Percentiles rank a stretch among this genome's conserved stretches.
These are phyloP conservation scores for Brassica balearica DNA, from an alignment of 441 rosid species.

Conservation along the genomic window DNA sequence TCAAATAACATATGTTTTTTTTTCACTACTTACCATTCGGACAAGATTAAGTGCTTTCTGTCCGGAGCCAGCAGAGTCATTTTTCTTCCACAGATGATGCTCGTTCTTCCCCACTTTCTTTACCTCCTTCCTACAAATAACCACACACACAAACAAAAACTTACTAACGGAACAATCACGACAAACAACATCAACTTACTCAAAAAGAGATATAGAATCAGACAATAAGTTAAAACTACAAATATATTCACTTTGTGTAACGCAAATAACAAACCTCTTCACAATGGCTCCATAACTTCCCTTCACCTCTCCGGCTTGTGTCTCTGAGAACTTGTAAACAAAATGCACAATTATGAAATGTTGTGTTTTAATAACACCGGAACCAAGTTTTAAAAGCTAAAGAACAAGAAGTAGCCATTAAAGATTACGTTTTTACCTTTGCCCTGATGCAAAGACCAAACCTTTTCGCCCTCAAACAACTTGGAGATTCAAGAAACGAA, in stretches of 20 bases:
- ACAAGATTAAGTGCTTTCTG: slow-evolving; percentile 72
- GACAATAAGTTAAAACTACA: background rate
- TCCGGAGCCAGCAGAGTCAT: slow-evolving; percentile 81
- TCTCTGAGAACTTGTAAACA: slow-evolving; percentile 46
- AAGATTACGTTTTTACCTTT: slow-evolving; percentile 41
- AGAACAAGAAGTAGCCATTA: background rate
- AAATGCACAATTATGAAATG: slow-evolving; percentile 34
- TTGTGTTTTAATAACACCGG: background rate
- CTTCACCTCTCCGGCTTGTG: slow-evolving; percentile 35
- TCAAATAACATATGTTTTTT: background rate
- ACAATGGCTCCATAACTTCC: slow-evolving; percentile 40
- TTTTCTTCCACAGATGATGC: slow-evolving; percentile 82
- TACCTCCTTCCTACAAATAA: slow-evolving; percentile 45
- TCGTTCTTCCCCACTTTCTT: slow-evolving; percentile 57
- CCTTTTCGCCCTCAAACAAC: slow-evolving; percentile 32
- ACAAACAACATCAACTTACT: background rate
- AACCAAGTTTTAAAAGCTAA: background rate
- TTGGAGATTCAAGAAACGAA: slow-evolving; percentile 38
- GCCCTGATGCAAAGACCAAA: slow-evolving; percentile 36
- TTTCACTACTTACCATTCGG: slow-evolving; percentile 56
- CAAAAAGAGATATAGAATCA: slow-evolving; percentile 15
- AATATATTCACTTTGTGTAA: background rate
- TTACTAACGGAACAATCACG: slow-evolving; percentile 2
- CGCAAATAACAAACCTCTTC: slow-evolving; percentile 40
- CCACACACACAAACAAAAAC: slow-evolving; percentile 12